Evolutionary conservation across 1,284 basidiomycete genomes (phyloP).

Genomic region (Waitea zeae): DNA sequence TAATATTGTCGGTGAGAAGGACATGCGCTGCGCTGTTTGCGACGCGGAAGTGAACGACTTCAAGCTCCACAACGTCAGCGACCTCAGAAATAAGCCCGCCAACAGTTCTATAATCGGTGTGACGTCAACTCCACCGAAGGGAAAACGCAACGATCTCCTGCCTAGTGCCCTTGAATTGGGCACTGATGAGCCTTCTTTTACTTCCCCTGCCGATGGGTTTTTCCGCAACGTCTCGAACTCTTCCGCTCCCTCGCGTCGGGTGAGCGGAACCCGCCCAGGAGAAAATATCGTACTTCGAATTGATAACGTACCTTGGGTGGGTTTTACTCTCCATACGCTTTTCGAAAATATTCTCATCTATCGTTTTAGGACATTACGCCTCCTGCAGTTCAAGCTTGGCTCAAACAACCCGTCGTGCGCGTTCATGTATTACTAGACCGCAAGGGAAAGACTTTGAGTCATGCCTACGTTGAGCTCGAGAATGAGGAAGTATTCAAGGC

Average conservation of each 20-base stretch:
- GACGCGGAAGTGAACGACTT: constrained; percentile 51
- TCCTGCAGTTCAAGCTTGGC: constrained; percentile 43
- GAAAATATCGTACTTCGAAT: constrained; percentile 53
- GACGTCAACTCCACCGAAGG: background rate
- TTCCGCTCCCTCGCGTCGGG: background rate
- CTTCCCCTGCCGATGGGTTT: constrained; percentile 11
- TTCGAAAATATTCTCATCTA: constrained; percentile 4
- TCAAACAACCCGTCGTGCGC: constrained; percentile 41
- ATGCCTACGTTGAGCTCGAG: constrained; percentile 60
- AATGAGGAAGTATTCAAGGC: constrained; percentile 39
- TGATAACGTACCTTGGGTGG: constrained; percentile 74
- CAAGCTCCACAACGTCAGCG: constrained; percentile 18
- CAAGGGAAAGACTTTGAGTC: constrained; percentile 65
- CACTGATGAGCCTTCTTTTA: constrained; percentile 12
- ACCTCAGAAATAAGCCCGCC: background rate
- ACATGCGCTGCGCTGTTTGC: constrained; percentile 67
- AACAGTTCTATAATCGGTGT: background rate
- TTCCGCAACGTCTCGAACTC: too few relatives aligned
- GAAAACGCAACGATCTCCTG: constrained; percentile 8
- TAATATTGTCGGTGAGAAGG: constrained; percentile 73
- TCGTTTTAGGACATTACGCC: constrained; percentile 58
- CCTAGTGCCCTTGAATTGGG: constrained; percentile 9
- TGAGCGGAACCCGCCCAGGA: constrained; percentile 1
- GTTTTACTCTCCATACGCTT: constrained; percentile 2
- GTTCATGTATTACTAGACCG: constrained; percentile 62